Percentiles rank a stretch among this genome's conserved stretches.
phyloP scores from a whole-genome alignment of 2,329 filamentous ascomycete genomes.

The Zymoseptoria crescenta region DNA sequence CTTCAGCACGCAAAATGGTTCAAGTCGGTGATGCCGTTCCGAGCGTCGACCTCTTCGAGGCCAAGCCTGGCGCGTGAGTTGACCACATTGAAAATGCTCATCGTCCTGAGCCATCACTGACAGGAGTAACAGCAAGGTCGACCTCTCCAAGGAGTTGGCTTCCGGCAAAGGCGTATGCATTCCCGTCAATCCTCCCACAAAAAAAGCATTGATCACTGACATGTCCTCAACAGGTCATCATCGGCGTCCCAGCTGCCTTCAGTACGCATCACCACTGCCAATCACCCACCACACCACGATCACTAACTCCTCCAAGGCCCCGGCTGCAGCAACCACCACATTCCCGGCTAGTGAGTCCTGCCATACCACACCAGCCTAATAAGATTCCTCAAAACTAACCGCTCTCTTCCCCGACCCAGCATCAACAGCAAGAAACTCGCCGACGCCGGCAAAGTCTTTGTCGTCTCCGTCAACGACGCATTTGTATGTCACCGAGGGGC shows the following conservation, averaged over 20 bases:
- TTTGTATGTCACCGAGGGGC: conserved; percentile 46
- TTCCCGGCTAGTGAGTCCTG: conserved; percentile 59
- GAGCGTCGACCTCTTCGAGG: conserved; percentile 67
- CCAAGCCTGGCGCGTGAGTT: conserved; percentile 64
- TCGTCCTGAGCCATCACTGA: background rate
- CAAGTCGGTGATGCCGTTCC: conserved; percentile 74
- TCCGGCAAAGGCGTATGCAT: conserved; percentile 50
- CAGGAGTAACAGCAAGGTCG: conserved; percentile 52
- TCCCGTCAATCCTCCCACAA: background rate
- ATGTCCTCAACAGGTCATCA: conserved; percentile 47
- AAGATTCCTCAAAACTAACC: no score
- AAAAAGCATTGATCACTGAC: background rate
- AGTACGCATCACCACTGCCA: conserved; percentile 18
- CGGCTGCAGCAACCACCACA: conserved; percentile 60
- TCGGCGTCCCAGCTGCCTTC: conserved; percentile 63
- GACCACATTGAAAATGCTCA: background rate
- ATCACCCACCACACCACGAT: background rate
- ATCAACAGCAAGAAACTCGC: conserved; percentile 71
- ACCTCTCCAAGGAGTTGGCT: conserved; percentile 66
- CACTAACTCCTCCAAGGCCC: conserved; percentile 35
- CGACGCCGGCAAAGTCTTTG: conserved; percentile 75
- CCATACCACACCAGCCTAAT: no score
- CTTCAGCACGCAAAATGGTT: conserved; percentile 55
- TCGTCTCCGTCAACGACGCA: conserved; percentile 86
- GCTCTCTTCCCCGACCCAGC: conserved; percentile 7